Base-by-base conservation (phyloP, 768 basidiomycete species). In the Cyclocybe aegerita region DNA sequence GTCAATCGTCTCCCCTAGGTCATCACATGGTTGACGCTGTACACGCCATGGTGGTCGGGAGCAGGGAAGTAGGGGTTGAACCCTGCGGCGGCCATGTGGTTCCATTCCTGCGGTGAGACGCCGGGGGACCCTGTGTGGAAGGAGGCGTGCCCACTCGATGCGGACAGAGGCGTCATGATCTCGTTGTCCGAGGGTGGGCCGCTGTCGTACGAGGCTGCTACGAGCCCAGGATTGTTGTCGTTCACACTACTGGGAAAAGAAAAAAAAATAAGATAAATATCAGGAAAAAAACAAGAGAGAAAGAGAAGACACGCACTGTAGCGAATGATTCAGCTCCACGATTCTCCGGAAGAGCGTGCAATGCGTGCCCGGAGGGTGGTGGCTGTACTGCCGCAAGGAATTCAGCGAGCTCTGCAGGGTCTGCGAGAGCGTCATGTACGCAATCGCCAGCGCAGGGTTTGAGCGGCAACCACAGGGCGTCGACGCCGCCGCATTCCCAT, bases 41-140 rank as follows among this genome's bases (percentile, higher is more conserved):
- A 83, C 56, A 85, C 76, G 60, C 64, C 67, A 59, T 80, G 78
- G 45, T 83, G 80, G 57, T 76, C 80, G 38, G 77, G 68, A 52
- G 83, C 71, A 32, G 85, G 80, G 62, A 88, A 88, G 66, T 88
- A 88, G 4, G 86, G 74, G 48, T 83, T 86, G 67, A 85, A 88
- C 31, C 79, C 77, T 10, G 74, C 65, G 29, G 78, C 60, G 16
- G 78, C 72, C 63, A 84, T 72, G 50, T 78, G 72, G 56, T 74
- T 79, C 85, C 84, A 86, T 66, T 86, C 79, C 56, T 82, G 78
- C 36, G 79, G 78, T 48, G 80, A 75, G 59, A 79, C 77, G 63
- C 72, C 78, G 34, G 75, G 70, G 35, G 77, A 75, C 17, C 70
- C 72, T 1, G 62, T 54, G 43, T 76, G 74, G 60, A 76, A 80